These are phyloP conservation scores for Iberis pinnata DNA, from an alignment of 345 rosid genomes.

Conservation along the genomic window DNA sequence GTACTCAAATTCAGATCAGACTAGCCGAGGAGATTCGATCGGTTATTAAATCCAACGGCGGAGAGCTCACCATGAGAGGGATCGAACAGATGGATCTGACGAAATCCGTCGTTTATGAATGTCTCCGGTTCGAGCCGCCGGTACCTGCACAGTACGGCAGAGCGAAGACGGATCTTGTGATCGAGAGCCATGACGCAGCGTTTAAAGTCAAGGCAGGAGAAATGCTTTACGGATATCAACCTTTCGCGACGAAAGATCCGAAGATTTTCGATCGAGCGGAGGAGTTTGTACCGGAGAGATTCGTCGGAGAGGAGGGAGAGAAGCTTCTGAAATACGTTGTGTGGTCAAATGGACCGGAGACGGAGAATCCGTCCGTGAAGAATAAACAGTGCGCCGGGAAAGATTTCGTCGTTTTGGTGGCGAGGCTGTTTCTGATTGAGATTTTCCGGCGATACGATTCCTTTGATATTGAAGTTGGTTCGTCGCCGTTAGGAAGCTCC, in stretches of 20 bases:
- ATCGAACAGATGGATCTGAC: conserved; percentile 70
- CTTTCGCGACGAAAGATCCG: conserved; percentile 79
- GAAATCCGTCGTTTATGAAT: conserved; percentile 77
- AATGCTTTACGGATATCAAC: conserved; percentile 74
- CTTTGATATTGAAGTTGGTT: conserved; percentile 50
- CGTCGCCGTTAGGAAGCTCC: conserved; percentile 49
- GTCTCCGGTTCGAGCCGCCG: conserved; percentile 82
- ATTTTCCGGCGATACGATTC: conserved; percentile 77
- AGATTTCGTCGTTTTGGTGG: conserved; percentile 65
- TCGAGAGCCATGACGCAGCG: conserved; percentile 78
- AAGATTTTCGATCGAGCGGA: conserved; percentile 59
- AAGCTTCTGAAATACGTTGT: conserved; percentile 51
- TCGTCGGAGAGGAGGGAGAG: conserved; percentile 69
- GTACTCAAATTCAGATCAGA: conserved; percentile 45
- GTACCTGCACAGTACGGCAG: conserved; percentile 62
- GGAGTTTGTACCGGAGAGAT: conserved; percentile 73
- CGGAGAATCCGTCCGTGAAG: conserved; percentile 44
- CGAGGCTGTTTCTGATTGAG: conserved; percentile 67
- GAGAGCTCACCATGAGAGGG: conserved; percentile 57
- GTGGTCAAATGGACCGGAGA: conserved; percentile 96
- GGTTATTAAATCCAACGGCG: conserved; percentile 51
- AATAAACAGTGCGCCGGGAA: conserved; percentile 91
- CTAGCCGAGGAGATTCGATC: conserved; percentile 75
- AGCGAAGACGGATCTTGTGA: conserved; percentile 58
- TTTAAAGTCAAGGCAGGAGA: conserved; percentile 71